Evolutionary conservation across 2,329 filamentous ascomycete genomes (phyloP), one percentile per base, ranked within the genome.

Genomic region (Colletotrichum musicola): DNA sequence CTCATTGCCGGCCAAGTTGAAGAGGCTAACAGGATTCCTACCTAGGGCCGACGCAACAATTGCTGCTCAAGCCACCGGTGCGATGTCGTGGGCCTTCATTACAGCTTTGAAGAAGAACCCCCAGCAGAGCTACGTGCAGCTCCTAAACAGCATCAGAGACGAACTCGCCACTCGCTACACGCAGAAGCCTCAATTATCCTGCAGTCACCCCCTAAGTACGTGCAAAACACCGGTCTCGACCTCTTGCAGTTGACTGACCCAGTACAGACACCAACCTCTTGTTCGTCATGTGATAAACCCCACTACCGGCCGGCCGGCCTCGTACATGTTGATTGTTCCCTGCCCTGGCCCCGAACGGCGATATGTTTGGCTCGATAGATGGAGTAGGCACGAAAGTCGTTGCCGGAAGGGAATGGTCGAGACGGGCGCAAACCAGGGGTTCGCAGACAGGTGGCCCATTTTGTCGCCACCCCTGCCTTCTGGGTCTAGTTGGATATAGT

Each of bases 61-160:
- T 74, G 90, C 88, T 42, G 92, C 94, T 59, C 89, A 98, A 81
- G 95, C 96, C 30, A 98, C 96, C 0, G 96, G 96, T 60, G 96
- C 96, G 77, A 98, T 99, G 96, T 97, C 94, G 1, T 98, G 93
- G 90, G 96, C 96, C 10, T 99, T 99, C 79, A 95, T 99, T 78
- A 92, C 86, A 5, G 92, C 95, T 50, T 88, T 99, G 73, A 95
- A 94, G 84, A 97, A 97, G 87, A 97, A 98, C 79, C 95, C 95
- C 0, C 94, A 98, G 77, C 96, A 99, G 84, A 98, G 94, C 83
- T 99, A 99, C 77, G 95, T 99, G 59, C 92, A 98, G 83, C 84
- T 99, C 71, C 88, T 99, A 75, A 98, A 98, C 85, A 97, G 92
- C 81, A 97, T 99, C 76, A 92, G 96, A 71, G 95, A 98, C 74